These are phyloP conservation scores for Talaromyces nanjingensis DNA, from an alignment of 495 filamentous ascomycete species.

Conservation along the genomic window DNA sequence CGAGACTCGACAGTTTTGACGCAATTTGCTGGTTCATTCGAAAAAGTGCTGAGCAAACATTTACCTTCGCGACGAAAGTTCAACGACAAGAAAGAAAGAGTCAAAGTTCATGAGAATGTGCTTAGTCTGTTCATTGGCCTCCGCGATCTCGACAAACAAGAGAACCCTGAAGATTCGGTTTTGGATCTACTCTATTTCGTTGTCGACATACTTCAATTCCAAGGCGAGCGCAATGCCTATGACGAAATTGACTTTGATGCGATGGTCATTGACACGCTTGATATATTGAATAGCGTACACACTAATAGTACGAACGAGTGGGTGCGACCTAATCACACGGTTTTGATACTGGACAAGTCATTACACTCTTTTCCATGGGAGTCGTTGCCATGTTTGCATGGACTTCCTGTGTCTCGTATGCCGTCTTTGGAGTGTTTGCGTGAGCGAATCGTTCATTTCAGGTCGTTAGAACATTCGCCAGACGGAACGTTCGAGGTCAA, in stretches of 20 bases:
- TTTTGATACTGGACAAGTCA: constrained; percentile 87
- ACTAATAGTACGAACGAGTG: constrained; percentile 34
- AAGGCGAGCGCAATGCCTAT: constrained; percentile 92
- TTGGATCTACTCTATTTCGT: constrained; percentile 93
- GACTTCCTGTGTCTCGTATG: constrained; percentile 73
- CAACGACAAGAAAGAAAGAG: constrained; percentile 39
- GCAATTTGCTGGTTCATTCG: constrained; percentile 68
- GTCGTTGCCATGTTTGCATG: constrained; percentile 76
- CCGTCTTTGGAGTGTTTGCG: constrained; percentile 77
- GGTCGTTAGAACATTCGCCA: constrained; percentile 17
- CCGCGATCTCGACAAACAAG: constrained; percentile 58
- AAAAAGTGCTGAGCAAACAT: constrained; percentile 76
- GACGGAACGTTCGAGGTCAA: constrained; percentile 46
- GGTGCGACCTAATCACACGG: constrained; percentile 73
- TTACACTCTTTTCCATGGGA: constrained; percentile 94
- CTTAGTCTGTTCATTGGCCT: constrained; percentile 84
- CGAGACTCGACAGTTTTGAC: constrained; percentile 54
- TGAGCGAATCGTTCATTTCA: constrained; percentile 52
- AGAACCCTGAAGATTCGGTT: constrained; percentile 77
- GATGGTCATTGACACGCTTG: constrained; percentile 76
- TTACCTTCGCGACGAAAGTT: constrained; percentile 76
- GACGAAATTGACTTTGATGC: constrained; percentile 95
- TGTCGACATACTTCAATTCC: constrained; percentile 92
- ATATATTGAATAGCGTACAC: constrained; percentile 75
- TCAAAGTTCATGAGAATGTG: constrained; percentile 68